These are phyloP conservation scores for Beauveria pseudobassiana DNA, from an alignment of 2,329 filamentous ascomycete species.

Conservation along the genomic window DNA sequence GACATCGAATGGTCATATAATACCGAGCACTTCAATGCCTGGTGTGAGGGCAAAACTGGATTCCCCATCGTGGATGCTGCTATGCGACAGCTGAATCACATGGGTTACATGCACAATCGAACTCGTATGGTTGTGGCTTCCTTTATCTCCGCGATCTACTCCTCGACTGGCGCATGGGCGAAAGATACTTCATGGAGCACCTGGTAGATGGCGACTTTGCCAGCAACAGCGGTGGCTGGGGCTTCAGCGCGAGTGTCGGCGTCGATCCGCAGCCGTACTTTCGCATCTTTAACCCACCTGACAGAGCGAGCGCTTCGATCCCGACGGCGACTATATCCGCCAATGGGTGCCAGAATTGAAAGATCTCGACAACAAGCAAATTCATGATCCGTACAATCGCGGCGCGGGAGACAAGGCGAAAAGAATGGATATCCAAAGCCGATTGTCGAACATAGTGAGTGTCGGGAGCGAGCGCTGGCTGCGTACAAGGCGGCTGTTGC, in stretches of 20 bases:
- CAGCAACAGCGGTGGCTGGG: slow-evolving; percentile 63
- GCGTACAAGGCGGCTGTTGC: slow-evolving; percentile 54
- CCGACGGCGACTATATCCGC: slow-evolving; percentile 69
- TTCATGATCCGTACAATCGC: slow-evolving; percentile 74
- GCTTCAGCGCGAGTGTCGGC: slow-evolving; percentile 53
- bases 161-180: slow-evolving; percentile 77
- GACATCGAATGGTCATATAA: slow-evolving; percentile 80
- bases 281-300: slow-evolving; percentile 76
- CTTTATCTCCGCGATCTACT: slow-evolving; percentile 68
- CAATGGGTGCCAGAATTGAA: slow-evolving; percentile 74
- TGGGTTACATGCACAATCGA: slow-evolving; percentile 78
- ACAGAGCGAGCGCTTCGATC: slow-evolving; percentile 83
- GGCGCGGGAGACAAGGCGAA: slow-evolving; percentile 51
- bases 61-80: slow-evolving; percentile 81
- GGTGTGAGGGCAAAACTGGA: slow-evolving; percentile 68
- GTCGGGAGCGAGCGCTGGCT: slow-evolving; percentile 57
- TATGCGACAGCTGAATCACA: slow-evolving; percentile 66
- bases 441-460: slow-evolving; percentile 66
- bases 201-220: slow-evolving; percentile 75
- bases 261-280: slow-evolving; percentile 89
- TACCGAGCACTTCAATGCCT: slow-evolving; percentile 58
- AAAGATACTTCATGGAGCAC: slow-evolving; percentile 75
- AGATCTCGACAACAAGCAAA: slow-evolving; percentile 54
- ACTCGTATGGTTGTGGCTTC: slow-evolving; percentile 78
- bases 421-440: slow-evolving; percentile 65